Base-by-base conservation (phyloP, 2,329 filamentous ascomycete genomes). In the Penicillium griseofulvum region DNA sequence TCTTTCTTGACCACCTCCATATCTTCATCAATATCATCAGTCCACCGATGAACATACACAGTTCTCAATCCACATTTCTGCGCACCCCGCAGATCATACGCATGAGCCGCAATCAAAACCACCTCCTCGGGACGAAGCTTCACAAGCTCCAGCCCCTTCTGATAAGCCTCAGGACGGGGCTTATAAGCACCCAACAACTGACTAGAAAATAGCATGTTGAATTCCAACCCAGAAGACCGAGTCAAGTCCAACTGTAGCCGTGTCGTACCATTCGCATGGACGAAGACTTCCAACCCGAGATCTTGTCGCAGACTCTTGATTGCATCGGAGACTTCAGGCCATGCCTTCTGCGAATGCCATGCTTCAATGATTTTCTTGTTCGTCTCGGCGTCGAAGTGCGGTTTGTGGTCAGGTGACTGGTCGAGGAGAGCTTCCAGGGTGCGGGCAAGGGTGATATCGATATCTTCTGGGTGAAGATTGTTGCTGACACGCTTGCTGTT, bases 231-330 rank as follows among this genome's bases (percentile, higher is more conserved):
- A 1, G 80, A 78, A 0, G 76, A 82, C 28, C 71, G 69, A 1
- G 67, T 69, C 3, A 84, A 71, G 61, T 84, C 80, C 2, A 84
- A 74, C 59, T 84, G 82, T 1, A 84, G 70, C 16, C 82, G 75
- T 2, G 78, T 80, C 0, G 80, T 83, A 0, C 81, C 82, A 54
- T 84, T 84, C 6, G 81, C 81, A 45, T 79, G 74, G 5, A 84
- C 81, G 49, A 81, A 78, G 0, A 78, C 64, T 55, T 80, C 75
- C 7, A 75, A 67, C 1, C 70, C 72, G 14, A 59, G 55, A 3
- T 70, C 61, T 1, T 70, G 64, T 14, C 73, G 67, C 1, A 83
- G 65, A 0, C 61, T 61, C 2, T 68, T 50, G 1, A 84, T 68
- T 0, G 79, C 80, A 3, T 66, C 56, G 0, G 58, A 41, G 1